Evolutionary conservation across 73 alveolate species (phyloP).

Genomic region (Paramecium sonneborni): DNA sequence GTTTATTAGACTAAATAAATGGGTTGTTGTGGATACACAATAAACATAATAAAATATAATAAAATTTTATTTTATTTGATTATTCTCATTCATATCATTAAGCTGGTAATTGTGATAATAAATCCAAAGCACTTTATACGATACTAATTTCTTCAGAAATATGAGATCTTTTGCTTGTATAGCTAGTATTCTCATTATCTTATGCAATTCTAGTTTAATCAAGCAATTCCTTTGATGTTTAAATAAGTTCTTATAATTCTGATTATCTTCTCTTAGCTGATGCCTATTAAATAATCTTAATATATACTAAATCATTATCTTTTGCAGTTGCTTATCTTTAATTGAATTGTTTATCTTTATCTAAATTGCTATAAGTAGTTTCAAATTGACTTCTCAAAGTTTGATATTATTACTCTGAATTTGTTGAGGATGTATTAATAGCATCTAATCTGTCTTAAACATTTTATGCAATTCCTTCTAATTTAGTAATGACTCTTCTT

Average conservation of each 20-base stretch:
- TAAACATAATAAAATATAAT: conserved; percentile 30
- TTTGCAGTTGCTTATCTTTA: neutral
- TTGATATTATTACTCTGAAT: neutral
- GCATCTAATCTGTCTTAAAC: neutral
- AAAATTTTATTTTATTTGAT: conserved; percentile 1
- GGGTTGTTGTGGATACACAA: neutral
- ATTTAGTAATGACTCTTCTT: conserved; percentile 24
- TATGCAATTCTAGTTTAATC: neutral
- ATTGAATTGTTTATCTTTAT: neutral
- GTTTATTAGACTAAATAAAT: neutral
- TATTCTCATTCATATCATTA: conserved; percentile 5
- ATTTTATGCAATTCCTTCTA: conserved; percentile 21
- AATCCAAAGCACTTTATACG: conserved; percentile 49
- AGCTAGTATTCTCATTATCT: conserved; percentile 16
- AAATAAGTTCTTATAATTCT: neutral
- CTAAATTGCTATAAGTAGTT: neutral
- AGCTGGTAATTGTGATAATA: conserved; percentile 21
- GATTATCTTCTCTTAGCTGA: neutral
- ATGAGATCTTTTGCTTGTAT: neutral
- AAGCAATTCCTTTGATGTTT: neutral
- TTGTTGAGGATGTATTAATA: neutral
- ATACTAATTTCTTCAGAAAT: conserved; percentile 5
- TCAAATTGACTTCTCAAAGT: neutral
- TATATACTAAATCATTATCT: neutral
- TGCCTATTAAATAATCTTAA: neutral